Evolutionary conservation across 306 rosid species (phyloP).

Genomic region (Malus asiatica): DNA sequence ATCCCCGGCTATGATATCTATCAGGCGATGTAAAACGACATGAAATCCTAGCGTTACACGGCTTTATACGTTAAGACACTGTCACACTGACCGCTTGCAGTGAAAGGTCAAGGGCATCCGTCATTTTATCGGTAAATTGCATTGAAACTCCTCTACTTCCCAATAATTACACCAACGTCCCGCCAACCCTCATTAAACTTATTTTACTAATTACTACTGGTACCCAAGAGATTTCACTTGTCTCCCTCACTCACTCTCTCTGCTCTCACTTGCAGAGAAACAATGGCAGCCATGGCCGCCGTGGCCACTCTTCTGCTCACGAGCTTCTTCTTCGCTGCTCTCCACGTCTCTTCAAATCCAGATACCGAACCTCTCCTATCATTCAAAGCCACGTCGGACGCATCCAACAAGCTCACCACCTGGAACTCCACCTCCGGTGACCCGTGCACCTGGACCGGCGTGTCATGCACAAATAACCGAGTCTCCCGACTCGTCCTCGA

Average conservation of each 20-base stretch:
- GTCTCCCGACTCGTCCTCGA: constrained; percentile 72
- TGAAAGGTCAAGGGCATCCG: neutral
- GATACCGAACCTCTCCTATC: constrained; percentile 48
- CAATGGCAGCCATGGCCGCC: constrained; percentile 47
- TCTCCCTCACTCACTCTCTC: constrained; percentile 1
- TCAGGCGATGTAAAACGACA: neutral
- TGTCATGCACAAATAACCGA: constrained; percentile 48
- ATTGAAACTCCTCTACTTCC: constrained; percentile 23
- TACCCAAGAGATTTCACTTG: neutral
- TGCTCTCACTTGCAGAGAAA: constrained; percentile 13
- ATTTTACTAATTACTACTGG: neutral
- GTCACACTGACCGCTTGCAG: neutral
- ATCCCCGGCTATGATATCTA: no score
- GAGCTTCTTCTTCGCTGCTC: neutral
- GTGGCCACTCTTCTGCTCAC: neutral
- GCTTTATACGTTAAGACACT: neutral
- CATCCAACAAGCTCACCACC: constrained; percentile 33
- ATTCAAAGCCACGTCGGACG: constrained; percentile 52
- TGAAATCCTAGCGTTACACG: neutral
- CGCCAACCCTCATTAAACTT: neutral
- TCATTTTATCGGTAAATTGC: neutral
- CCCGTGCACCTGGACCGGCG: constrained; percentile 58
- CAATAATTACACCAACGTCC: constrained; percentile 23
- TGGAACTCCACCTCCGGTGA: constrained; percentile 54
- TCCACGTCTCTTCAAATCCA: constrained; percentile 19